Evolutionary conservation across 345 rosid species (phyloP).

Genomic region (Turnera subulata): DNA sequence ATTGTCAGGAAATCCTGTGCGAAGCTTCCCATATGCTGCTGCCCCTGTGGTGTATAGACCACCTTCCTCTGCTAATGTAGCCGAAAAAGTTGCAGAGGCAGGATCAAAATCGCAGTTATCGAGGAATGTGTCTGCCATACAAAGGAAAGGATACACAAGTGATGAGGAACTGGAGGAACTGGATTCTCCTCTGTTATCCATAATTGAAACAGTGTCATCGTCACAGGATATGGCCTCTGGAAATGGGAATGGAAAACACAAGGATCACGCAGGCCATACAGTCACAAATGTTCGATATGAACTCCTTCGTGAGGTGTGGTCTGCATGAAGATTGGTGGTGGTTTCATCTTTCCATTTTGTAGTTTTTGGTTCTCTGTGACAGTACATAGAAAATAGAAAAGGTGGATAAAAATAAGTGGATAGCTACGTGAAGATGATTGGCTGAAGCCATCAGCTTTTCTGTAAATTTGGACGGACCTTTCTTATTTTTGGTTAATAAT

Average conservation of each 20-base stretch:
- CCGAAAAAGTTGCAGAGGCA: slow-evolving; percentile 59
- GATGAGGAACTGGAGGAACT: slow-evolving; percentile 87
- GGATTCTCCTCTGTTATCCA: slow-evolving; percentile 62
- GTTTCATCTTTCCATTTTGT: too few species aligned
- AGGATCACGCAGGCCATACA: slow-evolving; percentile 9
- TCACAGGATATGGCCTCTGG: slow-evolving; percentile 30
- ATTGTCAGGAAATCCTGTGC: slow-evolving; percentile 40
- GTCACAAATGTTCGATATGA: slow-evolving; percentile 56
- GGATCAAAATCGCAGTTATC: slow-evolving; percentile 38
- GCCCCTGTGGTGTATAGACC: slow-evolving; percentile 55
- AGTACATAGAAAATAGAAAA: too few species aligned
- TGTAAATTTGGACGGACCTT: too few species aligned
- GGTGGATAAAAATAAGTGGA: too few species aligned
- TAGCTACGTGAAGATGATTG: too few species aligned
- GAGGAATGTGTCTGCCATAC: slow-evolving; percentile 53
- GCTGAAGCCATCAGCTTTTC: too few species aligned
- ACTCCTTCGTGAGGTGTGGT: slow-evolving; percentile 89
- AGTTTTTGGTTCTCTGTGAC: too few species aligned
- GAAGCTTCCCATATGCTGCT: slow-evolving; percentile 74
- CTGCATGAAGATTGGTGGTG: slow-evolving; percentile 22
- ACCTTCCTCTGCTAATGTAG: slow-evolving; percentile 56
- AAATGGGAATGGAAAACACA: slow-evolving; percentile 34
- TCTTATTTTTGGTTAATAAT: too few species aligned
- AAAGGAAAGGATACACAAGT: slow-evolving; percentile 90
- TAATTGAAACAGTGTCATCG: slow-evolving; percentile 42